A percentile compares a stretch with the other conserved stretches of the same genome.
Conservation (phyloP, 371 early-diverging fungal species). For the Smittium mucronatum region DNA sequence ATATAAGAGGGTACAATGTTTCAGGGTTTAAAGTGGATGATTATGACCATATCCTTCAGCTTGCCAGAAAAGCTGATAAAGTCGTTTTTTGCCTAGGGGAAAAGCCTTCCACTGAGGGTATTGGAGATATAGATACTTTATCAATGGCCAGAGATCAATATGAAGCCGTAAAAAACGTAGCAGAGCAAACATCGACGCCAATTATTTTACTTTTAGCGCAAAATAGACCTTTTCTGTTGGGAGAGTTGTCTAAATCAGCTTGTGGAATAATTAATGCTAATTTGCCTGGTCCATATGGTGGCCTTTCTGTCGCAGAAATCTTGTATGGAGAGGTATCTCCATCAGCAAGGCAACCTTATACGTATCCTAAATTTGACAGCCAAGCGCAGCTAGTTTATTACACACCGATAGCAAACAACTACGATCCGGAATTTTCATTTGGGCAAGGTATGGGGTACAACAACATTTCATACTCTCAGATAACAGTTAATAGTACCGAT, state of each 20-base stretch:
- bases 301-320: constrained; percentile 38
- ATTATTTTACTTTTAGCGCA: constrained; percentile 42
- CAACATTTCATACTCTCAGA: constrained; percentile 33
- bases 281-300: constrained; percentile 53
- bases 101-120: constrained; percentile 18
- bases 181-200: constrained; percentile 25
- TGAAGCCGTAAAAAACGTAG: constrained; percentile 24
- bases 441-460: constrained; percentile 49
- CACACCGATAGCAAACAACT: constrained; percentile 15
- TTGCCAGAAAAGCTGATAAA: constrained; percentile 22
- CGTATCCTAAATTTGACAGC: constrained; percentile 40
- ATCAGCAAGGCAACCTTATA: constrained; percentile 37
- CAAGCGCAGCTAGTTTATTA: constrained; percentile 25
- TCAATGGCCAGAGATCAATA: constrained; percentile 38
- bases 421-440: constrained; percentile 43
- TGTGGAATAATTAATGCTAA: constrained; percentile 42
- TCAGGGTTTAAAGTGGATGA: constrained; percentile 19
- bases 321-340: constrained; percentile 40
- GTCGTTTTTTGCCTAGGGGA: constrained; percentile 28
- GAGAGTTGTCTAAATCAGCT: constrained; percentile 29
- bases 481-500: constrained; percentile 18
- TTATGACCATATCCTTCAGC: constrained; percentile 23
- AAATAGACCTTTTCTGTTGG: constrained; percentile 44
- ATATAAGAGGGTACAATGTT: constrained; percentile 15
- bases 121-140: constrained; percentile 42